Conservation (phyloP, 495 filamentous ascomycete genomes). For the Tuber aestivum region DNA sequence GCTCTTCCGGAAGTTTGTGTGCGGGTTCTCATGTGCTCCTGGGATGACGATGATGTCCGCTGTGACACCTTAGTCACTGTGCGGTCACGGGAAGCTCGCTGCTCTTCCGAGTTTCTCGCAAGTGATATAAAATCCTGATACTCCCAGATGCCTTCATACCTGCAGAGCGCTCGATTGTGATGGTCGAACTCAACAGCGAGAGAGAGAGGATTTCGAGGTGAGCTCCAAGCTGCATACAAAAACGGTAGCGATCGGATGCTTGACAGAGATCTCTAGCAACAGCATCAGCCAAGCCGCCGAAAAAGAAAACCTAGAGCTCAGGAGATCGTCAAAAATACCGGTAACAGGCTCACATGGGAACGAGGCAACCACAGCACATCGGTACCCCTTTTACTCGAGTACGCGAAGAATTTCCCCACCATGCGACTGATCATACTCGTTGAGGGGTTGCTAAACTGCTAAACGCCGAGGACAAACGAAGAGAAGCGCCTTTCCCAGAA, state of each 20-base stretch:
- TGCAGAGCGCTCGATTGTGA: neutral
- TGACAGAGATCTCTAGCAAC: neutral
- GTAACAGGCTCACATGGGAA: neutral
- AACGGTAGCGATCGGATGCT: neutral
- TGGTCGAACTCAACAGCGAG: neutral
- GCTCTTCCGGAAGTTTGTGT: neutral
- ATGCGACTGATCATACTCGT: neutral
- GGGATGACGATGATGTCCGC: neutral
- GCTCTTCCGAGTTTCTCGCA: neutral
- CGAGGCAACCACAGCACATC: conserved; percentile 1
- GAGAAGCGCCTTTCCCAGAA: neutral
- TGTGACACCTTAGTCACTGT: neutral
- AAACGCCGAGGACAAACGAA: neutral
- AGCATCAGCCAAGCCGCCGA: neutral
- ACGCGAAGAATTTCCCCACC: neutral
- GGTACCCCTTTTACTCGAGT: neutral
- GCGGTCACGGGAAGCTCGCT: neutral
- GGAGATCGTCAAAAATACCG: neutral
- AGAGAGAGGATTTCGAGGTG: neutral
- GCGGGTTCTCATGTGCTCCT: neutral
- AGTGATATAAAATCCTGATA: conserved; percentile 3
- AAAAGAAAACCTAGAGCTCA: neutral
- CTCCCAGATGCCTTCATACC: neutral
- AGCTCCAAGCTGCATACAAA: conserved; percentile 1
- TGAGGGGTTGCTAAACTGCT: neutral